A percentile compares a stretch with the other conserved stretches of the same genome.
Conservation (phyloP, 2,329 filamentous ascomycete species). For the Ramularia collo-cygni region DNA sequence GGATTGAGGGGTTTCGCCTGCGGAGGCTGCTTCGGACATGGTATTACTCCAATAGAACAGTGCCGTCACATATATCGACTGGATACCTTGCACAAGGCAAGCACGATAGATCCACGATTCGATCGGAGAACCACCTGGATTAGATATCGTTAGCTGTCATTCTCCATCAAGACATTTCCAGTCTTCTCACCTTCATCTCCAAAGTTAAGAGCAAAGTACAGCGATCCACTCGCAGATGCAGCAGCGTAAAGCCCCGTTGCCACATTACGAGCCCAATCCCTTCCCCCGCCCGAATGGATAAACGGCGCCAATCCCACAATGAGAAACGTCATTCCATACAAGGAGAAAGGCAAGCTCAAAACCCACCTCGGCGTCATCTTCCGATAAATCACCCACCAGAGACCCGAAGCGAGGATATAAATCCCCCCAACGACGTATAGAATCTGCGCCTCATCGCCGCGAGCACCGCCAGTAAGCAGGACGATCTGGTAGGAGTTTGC, state of each 20-base stretch:
- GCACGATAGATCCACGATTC: slow-evolving; percentile 58
- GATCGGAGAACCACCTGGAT: slow-evolving; percentile 46
- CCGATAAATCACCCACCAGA: slow-evolving; percentile 57
- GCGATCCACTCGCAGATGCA: slow-evolving; percentile 53
- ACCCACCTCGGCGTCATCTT: slow-evolving; percentile 48
- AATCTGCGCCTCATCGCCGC: slow-evolving; percentile 45
- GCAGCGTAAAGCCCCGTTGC: slow-evolving; percentile 54
- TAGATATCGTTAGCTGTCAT: slow-evolving; percentile 1
- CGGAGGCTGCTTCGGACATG: slow-evolving; percentile 39
- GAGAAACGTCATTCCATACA: slow-evolving; percentile 55
- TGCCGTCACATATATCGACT: slow-evolving; percentile 55
- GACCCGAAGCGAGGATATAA: slow-evolving; percentile 48
- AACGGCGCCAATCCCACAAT: slow-evolving; percentile 55
- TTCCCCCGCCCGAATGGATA: slow-evolving; percentile 30
- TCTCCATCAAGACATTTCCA: not conserved
- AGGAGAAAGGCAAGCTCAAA: slow-evolving; percentile 51
- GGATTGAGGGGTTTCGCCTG: slow-evolving; percentile 31
- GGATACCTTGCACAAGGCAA: slow-evolving; percentile 56
- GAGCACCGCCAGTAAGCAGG: slow-evolving; percentile 53
- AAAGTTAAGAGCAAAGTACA: slow-evolving; percentile 59
- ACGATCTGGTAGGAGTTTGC: slow-evolving; percentile 60
- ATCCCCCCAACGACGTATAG: slow-evolving; percentile 53
- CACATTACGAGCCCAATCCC: slow-evolving; percentile 51
- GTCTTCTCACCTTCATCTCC: slow-evolving; percentile 30
- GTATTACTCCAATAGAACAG: slow-evolving; percentile 59